phyloP scores from a whole-genome alignment of 805 yeast species.

The Dipodascopsis uninucleata region DNA sequence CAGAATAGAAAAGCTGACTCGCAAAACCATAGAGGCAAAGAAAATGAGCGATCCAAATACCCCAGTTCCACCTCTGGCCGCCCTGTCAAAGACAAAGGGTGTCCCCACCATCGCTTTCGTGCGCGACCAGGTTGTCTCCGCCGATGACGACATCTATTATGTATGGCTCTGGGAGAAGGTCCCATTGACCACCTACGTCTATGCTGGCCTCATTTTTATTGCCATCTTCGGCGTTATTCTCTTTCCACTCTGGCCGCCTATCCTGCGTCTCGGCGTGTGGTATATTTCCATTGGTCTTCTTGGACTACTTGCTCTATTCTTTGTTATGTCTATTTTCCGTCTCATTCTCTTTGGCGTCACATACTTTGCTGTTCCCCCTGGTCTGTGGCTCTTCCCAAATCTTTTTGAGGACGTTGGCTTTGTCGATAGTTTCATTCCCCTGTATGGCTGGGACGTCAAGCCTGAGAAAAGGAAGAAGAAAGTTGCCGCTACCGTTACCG shows the following conservation, averaged over 20 bases:
- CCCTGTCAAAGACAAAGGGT: slow-evolving; percentile 40
- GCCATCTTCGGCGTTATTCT: slow-evolving; percentile 60
- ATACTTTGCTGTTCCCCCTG: slow-evolving; percentile 56
- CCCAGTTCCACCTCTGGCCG: slow-evolving; percentile 17
- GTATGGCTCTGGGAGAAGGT: slow-evolving; percentile 79
- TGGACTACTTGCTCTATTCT: slow-evolving; percentile 69
- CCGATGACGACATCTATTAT: slow-evolving; percentile 53
- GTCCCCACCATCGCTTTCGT: slow-evolving; percentile 42
- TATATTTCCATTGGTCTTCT: slow-evolving; percentile 75
- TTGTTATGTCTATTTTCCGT: slow-evolving; percentile 74
- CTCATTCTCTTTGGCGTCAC: slow-evolving; percentile 63
- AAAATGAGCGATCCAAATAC: slow-evolving; percentile 13
- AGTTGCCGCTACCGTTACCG: slow-evolving; percentile 6
- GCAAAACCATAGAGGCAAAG: slow-evolving; percentile 48
- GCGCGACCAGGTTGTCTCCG: slow-evolving; percentile 37
- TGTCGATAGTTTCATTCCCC: slow-evolving; percentile 83
- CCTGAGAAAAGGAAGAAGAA: slow-evolving; percentile 23
- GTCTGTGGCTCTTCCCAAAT: slow-evolving; percentile 96
- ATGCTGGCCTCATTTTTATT: slow-evolving; percentile 62
- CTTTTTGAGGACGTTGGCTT: slow-evolving; percentile 94
- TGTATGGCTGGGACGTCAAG: slow-evolving; percentile 68
- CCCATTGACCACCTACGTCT: slow-evolving; percentile 58
- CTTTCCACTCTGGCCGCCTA: slow-evolving; percentile 93
- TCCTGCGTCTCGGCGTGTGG: slow-evolving; percentile 89
- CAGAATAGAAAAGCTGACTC: slow-evolving; percentile 56